Conservation (phyloP, 2,329 filamentous ascomycete genomes). For the Exophiala xenobiotica region DNA sequence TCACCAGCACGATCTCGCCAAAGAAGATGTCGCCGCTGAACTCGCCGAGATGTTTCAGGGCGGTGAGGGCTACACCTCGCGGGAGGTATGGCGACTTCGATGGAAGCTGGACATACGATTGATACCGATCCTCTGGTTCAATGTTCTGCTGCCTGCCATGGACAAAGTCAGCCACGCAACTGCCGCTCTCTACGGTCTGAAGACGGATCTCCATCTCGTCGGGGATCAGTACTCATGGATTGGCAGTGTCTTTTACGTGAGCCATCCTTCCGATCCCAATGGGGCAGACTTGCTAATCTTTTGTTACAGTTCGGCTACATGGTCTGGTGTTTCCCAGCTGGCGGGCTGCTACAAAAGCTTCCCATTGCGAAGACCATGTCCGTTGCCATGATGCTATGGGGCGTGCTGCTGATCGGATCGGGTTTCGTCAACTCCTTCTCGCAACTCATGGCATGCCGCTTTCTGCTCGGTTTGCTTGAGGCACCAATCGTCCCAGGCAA, state of each 20-base stretch:
- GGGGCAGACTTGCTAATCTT: background rate
- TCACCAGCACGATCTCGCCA: slow-evolving; percentile 1
- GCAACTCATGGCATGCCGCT: slow-evolving; percentile 41
- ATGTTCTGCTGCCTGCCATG: slow-evolving; percentile 32
- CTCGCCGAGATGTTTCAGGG: slow-evolving; percentile 23
- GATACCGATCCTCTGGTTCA: slow-evolving; percentile 43
- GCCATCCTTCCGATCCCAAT: background rate
- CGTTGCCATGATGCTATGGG: slow-evolving; percentile 55
- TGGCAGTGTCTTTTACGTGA: slow-evolving; percentile 29
- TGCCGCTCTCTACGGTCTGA: slow-evolving; percentile 31
- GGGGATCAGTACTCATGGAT: slow-evolving; percentile 33
- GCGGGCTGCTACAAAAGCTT: slow-evolving; percentile 31
- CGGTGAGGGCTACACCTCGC: slow-evolving; percentile 31
- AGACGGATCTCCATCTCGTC: slow-evolving; percentile 24
- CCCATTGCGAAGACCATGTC: slow-evolving; percentile 51
- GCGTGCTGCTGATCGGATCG: slow-evolving; percentile 47
- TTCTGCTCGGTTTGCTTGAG: slow-evolving; percentile 45
- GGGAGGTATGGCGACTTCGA: slow-evolving; percentile 33
- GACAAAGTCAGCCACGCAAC: slow-evolving; percentile 24
- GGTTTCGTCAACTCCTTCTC: slow-evolving; percentile 40
- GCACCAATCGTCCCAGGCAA: slow-evolving; percentile 48
- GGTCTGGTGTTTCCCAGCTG: slow-evolving; percentile 33
- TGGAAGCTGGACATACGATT: slow-evolving; percentile 46
- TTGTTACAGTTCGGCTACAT: slow-evolving; percentile 52
- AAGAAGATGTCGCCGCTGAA: slow-evolving; percentile 10